Conservation (phyloP, 1,139 yeast species). For the Kodamaea plutei region DNA sequence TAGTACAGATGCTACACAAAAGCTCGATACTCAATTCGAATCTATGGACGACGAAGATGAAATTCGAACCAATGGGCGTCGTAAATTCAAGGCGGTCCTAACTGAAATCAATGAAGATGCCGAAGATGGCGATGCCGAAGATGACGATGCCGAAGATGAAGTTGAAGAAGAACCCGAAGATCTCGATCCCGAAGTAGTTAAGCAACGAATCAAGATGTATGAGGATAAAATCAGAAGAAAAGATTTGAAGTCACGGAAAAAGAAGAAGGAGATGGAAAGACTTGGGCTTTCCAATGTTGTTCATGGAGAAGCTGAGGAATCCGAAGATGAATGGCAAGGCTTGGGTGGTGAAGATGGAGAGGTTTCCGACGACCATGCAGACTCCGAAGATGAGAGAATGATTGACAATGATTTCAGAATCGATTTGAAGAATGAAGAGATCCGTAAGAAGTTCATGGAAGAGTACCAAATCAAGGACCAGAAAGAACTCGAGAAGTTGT, state of each 20-base stretch:
- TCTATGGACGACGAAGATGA: constrained; percentile 8
- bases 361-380: constrained; percentile 51
- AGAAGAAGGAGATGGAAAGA: constrained; percentile 47
- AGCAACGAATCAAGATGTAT: constrained; percentile 29
- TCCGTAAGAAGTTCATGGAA: constrained; percentile 59
- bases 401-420: constrained; percentile 69
- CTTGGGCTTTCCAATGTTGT: constrained; percentile 52
- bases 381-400: constrained; percentile 77
- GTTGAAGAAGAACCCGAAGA: constrained; percentile 22
- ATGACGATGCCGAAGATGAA: constrained; percentile 12
- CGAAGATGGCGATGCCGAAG: constrained; percentile 15
- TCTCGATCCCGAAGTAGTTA: constrained; percentile 24
- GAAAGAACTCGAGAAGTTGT: constrained; percentile 65
- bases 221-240: constrained; percentile 38
- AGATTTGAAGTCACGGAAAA: constrained; percentile 35
- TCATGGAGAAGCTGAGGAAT: constrained; percentile 90
- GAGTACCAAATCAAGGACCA: constrained; percentile 69
- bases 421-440: constrained; percentile 55
- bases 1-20: constrained; percentile 1
- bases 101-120: constrained; percentile 1
- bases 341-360: constrained; percentile 83
- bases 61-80: constrained; percentile 2
- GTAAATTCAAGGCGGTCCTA: background rate
- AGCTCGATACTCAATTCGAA: constrained; percentile 1
- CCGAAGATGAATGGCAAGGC: constrained; percentile 96